Evolutionary conservation across 2,329 filamentous ascomycete species (phyloP), one percentile per base, ranked within the genome.

Genomic region (Aciculosporium take): DNA sequence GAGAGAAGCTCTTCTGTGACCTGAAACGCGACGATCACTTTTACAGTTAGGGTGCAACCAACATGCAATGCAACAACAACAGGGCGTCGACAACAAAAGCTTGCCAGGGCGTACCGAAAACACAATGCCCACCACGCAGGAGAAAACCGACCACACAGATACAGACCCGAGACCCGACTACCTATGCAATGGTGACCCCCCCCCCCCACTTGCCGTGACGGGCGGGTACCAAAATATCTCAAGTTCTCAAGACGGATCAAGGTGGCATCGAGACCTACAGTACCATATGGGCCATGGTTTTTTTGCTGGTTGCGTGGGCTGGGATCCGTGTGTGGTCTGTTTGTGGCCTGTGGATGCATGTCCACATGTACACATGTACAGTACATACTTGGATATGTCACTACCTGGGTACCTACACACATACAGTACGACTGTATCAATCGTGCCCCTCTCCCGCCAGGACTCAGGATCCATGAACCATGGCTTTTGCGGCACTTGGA

Each of bases 401-500:
- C n/a, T n/a, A n/a, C n/a, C n/a, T n/a, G n/a, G n/a, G n/a, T n/a
- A n/a, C n/a, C n/a, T n/a, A n/a, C n/a, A n/a, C n/a, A n/a, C n/a
- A 28, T 10, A 28, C 27, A 28, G 7, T 7, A 28, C 10, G 27
- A 28, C 10, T 28, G 7, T 7, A 10, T 4, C 27, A 28, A 3
- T 12, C 27, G 8, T 17, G n/a, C 17, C 7, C 17, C 8, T 9
- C 30, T 32, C 30, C n/a, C n/a, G n/a, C n/a, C n/a, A n/a, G n/a
- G n/a, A 4, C 15, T 17, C 17, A 32, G 30, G 15, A 13, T 9
- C 34, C 34, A 15, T 18, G 34, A 27, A 28, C 15, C 23, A 25
- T 27, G 27, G 20, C 32, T 23, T 24, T 18, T 28, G 27, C 42
- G 42, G 42, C 42, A 43, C 31, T 40, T 43, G 37, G 15, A 6